Percentiles rank a stretch among this genome's conserved stretches.
Conservation (phyloP, 768 basidiomycete genomes). For the Exsudoporus frostii region DNA sequence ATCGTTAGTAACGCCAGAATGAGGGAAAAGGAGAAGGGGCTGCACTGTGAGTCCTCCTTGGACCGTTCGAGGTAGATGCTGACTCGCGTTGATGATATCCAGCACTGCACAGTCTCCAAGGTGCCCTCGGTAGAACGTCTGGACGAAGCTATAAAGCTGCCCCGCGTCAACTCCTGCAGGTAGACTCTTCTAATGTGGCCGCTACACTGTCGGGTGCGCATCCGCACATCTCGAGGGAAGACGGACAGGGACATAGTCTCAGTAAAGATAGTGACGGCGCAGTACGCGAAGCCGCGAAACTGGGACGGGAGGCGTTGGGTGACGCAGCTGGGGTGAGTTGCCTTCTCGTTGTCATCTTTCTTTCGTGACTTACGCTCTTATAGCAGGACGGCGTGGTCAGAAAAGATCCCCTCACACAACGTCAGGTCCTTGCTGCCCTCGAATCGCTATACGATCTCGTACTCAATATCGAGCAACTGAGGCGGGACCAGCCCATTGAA, state of each 20-base stretch:
- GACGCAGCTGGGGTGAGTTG: constrained; percentile 49
- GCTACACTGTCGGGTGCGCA: constrained; percentile 41
- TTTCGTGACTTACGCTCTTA: not conserved
- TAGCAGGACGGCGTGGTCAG: constrained; percentile 63
- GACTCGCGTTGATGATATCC: constrained; percentile 10
- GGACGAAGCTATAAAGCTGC: constrained; percentile 93
- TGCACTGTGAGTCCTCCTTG: constrained; percentile 43
- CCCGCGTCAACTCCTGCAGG: constrained; percentile 93
- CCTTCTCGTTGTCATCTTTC: not conserved
- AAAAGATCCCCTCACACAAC: constrained; percentile 72
- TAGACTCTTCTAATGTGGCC: constrained; percentile 51
- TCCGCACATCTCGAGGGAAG: constrained; percentile 53
- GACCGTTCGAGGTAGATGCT: not conserved
- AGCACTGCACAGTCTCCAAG: constrained; percentile 80
- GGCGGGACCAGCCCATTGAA: constrained; percentile 68
- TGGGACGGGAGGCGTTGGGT: constrained; percentile 71
- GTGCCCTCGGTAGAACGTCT: constrained; percentile 92
- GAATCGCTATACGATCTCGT: constrained; percentile 85
- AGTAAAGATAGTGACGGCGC: constrained; percentile 47
- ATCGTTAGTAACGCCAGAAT: constrained; percentile 89
- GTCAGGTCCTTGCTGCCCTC: constrained; percentile 73
- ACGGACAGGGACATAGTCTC: constrained; percentile 29
- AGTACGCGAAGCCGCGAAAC: constrained; percentile 69
- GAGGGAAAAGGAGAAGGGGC: constrained; percentile 80
- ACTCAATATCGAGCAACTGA: constrained; percentile 79